Evolutionary conservation across 2,329 filamentous ascomycete genomes (phyloP).

Genomic region (Stemphylium vesicarium): DNA sequence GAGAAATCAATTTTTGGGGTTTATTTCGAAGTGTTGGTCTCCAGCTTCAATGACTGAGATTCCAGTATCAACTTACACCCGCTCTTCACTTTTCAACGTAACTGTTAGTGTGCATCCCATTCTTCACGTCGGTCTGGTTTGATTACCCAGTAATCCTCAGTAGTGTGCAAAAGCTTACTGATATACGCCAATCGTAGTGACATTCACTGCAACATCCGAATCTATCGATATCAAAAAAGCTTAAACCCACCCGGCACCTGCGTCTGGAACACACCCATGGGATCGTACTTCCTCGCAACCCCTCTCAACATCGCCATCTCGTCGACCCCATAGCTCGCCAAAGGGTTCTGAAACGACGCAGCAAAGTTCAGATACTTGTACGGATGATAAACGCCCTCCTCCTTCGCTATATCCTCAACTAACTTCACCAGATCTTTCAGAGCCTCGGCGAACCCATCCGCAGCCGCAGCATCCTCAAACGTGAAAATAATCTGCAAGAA

Average conservation of each 20-base stretch:
- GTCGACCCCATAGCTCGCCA: constrained; percentile 25
- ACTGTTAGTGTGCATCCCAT: too few species aligned
- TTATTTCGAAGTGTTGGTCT: too few species aligned
- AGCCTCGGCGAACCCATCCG: constrained; percentile 20
- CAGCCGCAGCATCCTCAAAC: constrained; percentile 21
- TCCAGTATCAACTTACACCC: too few species aligned
- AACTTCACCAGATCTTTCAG: constrained; percentile 27
- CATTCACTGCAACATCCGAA: too few species aligned
- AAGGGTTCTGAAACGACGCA: constrained; percentile 44
- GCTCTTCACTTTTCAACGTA: too few species aligned
- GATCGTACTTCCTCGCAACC: constrained; percentile 32
- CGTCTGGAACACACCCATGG: constrained; percentile 31
- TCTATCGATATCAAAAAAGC: constrained; percentile 6
- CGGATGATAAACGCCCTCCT: constrained; percentile 22
- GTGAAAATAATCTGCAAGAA: constrained; percentile 33
- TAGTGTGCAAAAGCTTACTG: too few species aligned
- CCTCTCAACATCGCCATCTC: constrained; percentile 13
- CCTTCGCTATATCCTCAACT: constrained; percentile 24
- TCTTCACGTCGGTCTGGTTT: too few species aligned
- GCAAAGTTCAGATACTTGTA: constrained; percentile 46
- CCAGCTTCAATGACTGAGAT: too few species aligned
- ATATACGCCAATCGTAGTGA: too few species aligned
- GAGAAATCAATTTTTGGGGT: too few species aligned
- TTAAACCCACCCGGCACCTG: constrained; percentile 33
- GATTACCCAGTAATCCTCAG: too few species aligned